Evolutionary conservation across 805 yeast genomes (phyloP).

Genomic region (Tetrapisispora pingtungensis): DNA sequence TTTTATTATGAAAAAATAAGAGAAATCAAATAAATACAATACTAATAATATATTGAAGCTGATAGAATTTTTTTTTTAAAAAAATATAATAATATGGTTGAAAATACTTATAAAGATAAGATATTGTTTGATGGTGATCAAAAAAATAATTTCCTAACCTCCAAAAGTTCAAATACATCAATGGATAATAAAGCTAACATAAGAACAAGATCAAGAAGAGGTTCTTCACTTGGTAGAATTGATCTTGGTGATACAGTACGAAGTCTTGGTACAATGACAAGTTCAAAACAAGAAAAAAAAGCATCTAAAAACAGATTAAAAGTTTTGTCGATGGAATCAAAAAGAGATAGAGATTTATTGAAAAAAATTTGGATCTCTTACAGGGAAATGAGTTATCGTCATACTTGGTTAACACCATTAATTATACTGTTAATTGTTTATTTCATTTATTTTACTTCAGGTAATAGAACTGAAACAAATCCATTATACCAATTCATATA

Average conservation of each 20-base stretch:
- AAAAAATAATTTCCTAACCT: too few species aligned
- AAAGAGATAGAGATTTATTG: conserved; percentile 43
- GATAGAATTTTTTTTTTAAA: too few species aligned
- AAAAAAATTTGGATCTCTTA: conserved; percentile 47
- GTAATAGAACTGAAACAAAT: conserved; percentile 49
- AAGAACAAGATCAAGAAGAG: conserved; percentile 30
- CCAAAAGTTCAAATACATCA: neutral
- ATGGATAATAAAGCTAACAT: neutral
- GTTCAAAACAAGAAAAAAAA: conserved; percentile 34
- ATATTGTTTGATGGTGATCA: too few species aligned
- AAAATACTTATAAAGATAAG: neutral
- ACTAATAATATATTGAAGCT: too few species aligned
- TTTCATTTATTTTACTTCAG: conserved; percentile 42
- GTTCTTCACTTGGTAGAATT: conserved; percentile 67
- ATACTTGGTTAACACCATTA: conserved; percentile 66
- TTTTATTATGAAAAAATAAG: too few species aligned
- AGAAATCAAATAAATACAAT: too few species aligned
- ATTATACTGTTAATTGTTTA: conserved; percentile 36
- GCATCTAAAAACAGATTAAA: conserved; percentile 31
- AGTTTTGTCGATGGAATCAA: conserved; percentile 25
- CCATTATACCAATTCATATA: conserved; percentile 53
- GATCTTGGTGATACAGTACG: conserved; percentile 65
- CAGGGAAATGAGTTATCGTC: conserved; percentile 45
- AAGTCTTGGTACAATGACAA: conserved; percentile 57
- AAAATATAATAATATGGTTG: neutral